These are phyloP conservation scores for Pleurotus giganteus DNA, from an alignment of 768 basidiomycete genomes.

Conservation along the genomic window DNA sequence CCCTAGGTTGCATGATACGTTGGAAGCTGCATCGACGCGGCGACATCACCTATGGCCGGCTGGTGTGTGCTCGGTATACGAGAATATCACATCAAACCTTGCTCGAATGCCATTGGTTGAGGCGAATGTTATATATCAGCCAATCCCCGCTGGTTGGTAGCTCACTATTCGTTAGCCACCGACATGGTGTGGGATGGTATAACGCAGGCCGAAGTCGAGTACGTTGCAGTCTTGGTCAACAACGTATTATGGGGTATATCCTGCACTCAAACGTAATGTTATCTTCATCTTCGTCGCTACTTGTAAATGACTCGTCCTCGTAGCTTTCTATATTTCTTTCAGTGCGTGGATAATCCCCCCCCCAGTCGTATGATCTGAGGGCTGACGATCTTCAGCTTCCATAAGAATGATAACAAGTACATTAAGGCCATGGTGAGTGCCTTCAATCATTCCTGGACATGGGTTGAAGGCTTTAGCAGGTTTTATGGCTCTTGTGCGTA, in stretches of 20 bases:
- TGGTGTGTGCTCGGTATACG: too few species aligned
- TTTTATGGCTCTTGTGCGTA: background rate
- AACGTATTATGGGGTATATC: conserved; percentile 7
- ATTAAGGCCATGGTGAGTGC: conserved; percentile 3
- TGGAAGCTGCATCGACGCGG: too few species aligned
- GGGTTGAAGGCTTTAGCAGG: background rate
- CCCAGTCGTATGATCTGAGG: background rate
- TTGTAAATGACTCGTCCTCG: background rate
- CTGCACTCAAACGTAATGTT: conserved; percentile 6
- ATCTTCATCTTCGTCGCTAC: too few species aligned
- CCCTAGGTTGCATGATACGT: too few species aligned
- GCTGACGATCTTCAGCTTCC: background rate
- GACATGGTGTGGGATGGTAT: conserved; percentile 1
- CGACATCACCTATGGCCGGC: too few species aligned
- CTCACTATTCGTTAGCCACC: background rate
- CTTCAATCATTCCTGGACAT: background rate
- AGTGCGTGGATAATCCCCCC: background rate
- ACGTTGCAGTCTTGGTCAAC: conserved; percentile 5
- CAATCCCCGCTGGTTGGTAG: background rate
- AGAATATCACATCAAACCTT: background rate
- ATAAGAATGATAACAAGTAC: conserved; percentile 2
- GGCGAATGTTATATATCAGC: background rate
- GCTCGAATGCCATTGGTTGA: background rate
- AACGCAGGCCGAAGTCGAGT: conserved; percentile 2
- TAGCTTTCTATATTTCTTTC: conserved; percentile 5